Evolutionary conservation across 129 eudicot species (phyloP), one percentile per base, ranked within the genome.

Genomic region (Flaveria ramosissima): DNA sequence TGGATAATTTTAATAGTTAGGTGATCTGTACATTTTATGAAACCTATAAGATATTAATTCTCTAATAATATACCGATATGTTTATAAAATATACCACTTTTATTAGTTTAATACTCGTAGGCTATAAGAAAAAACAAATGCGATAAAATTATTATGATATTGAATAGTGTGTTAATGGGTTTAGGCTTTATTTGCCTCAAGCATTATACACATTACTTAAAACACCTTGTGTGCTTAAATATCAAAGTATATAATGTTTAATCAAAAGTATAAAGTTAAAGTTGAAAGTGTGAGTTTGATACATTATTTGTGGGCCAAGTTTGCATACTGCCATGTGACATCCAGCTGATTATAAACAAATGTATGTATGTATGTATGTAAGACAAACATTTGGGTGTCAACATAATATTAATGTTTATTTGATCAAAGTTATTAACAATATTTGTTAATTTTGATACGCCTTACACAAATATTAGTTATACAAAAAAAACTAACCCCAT

Each of bases 241-340:
- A 68, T 55, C 1, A 3, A 11, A 11, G 6, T 50, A 21, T 17
- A 53, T 19, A 24, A 27, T 59, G 51, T 77, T 57, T 12, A 36
- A 36, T 15, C 62, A 69, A 78, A 78, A 19, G 60, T 69, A 68
- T 21, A 11, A 48, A 71, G 42, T 17, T 72, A 72, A 79, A 63
- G 67, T 71, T 71, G 77, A 45, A 47, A 78, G 55, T 50, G 66
- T 71, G 52, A 17, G 26, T 62, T 72, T 50, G 83, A 63, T 79
- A 63, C 83, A 72, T 79, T 79, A 72, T 72, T 72, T 79, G 83
- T 79, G 83, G 78, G 83, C 21, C 83, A 79, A 72, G 78, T 48
- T 72, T 79, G 78, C 59, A 63, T 52, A 41, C 36, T 51, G 10
- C 74, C 83, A 79, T 79, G 83, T 79, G 83, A 79, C 39, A 63